Base-by-base conservation (phyloP, 257 asterid species). In the Solanum bulbocastanum region DNA sequence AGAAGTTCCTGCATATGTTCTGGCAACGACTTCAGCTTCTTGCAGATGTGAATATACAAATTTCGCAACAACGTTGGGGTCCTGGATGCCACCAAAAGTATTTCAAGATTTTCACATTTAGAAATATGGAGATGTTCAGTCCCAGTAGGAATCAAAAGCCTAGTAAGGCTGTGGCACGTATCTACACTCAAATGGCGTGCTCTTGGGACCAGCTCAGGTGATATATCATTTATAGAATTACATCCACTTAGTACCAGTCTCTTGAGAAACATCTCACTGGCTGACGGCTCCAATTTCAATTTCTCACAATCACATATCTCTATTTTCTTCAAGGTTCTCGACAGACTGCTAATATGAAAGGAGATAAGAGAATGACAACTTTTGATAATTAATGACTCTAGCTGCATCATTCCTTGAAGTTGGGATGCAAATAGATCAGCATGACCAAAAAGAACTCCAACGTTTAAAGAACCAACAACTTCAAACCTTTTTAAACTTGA, bases 231-330 rank as follows among this genome's bases (percentile, higher is more conserved):
- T 66, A 27, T 66, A 25, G 35, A 66, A 66, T 66, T 32, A 25
- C 73, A 66, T 66, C 0, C 18, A 12, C 1, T 1, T 11, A 66
- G 73, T n/a, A 0, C 6, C 33, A 66, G 30, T 0, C 7, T 25
- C 18, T 66, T 9, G 0, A 66, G 73, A 66, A 25, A 66, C 73
- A 16, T 35, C 81, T 30, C 46, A 33, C 16, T 5, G 20, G 0
- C 30, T 73, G 82, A 2, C 2, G 30, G 0, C 46, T 74, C 36
- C 62, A 52, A 49, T 72, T 33, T 68, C 15, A 86, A 10, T 35
- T 36, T 3, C 3, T 20, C 3, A 12, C 76, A 35, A 14, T 0
- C 0, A 1, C 0, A 0, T 4, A 56, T 44, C 1, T 1, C 0
- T 11, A 52, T 65, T 23, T 1, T 4, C n/a, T 73, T 74, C 25